Conservation (phyloP, 2,329 filamentous ascomycete species). For the Curvularia lunata region DNA sequence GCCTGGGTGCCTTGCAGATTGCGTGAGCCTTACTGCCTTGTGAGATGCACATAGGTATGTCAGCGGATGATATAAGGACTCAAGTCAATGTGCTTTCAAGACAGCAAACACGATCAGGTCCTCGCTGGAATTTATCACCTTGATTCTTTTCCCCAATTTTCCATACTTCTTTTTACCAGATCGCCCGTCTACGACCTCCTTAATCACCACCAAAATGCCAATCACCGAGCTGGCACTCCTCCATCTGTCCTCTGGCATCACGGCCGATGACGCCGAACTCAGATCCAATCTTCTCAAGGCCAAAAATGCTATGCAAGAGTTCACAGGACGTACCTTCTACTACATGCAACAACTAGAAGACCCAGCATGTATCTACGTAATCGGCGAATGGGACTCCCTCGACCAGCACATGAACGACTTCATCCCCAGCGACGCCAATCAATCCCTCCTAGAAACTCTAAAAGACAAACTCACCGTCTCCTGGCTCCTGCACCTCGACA, state of each 20-base stretch:
- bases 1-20: background rate
- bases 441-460: slow-evolving; percentile 47
- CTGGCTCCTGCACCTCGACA: slow-evolving; percentile 53
- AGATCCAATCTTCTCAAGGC: slow-evolving; percentile 46
- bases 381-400: slow-evolving; percentile 56
- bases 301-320: slow-evolving; percentile 47
- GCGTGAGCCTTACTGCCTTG: background rate
- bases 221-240: slow-evolving; percentile 57
- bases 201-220: slow-evolving; percentile 33
- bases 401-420: slow-evolving; percentile 52
- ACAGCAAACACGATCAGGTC: background rate
- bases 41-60: background rate
- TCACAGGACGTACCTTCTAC: slow-evolving; percentile 47
- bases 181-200: no score
- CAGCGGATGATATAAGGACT: background rate
- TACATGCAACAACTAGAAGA: slow-evolving; percentile 56
- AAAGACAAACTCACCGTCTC: slow-evolving; percentile 49
- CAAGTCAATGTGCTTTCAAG: background rate
- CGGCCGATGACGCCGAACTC: slow-evolving; percentile 28
- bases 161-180: no score
- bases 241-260: slow-evolving; percentile 39
- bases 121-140: background rate
- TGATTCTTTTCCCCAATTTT: background rate
- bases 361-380: slow-evolving; percentile 50
- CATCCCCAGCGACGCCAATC: slow-evolving; percentile 53